phyloP scores from a whole-genome alignment of 225 moss, liverwort and hornwort species.

The Pleurozium schreberi region DNA sequence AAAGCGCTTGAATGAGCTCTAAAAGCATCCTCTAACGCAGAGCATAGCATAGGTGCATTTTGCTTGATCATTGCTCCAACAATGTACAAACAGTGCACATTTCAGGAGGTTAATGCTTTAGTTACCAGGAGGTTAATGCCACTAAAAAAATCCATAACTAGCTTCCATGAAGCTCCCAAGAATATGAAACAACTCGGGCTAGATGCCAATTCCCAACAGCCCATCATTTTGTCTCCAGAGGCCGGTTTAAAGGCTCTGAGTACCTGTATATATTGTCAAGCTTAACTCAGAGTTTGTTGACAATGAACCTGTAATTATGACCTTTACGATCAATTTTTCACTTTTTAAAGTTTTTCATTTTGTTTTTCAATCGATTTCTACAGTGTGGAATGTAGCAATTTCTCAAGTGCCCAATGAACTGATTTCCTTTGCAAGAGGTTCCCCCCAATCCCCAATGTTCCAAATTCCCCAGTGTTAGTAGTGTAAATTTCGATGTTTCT shows the following conservation, averaged over 20 bases:
- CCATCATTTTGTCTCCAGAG: background rate
- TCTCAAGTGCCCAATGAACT: background rate
- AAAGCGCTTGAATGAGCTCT: background rate
- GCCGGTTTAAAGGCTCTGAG: too few relatives aligned
- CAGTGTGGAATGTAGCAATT: background rate
- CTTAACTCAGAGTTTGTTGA: background rate
- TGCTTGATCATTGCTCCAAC: background rate
- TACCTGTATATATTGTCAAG: background rate
- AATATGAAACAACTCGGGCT: background rate
- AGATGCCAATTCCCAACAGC: background rate
- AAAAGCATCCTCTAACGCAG: too few relatives aligned
- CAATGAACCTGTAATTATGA: background rate
- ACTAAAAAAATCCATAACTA: background rate
- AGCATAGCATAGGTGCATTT: background rate
- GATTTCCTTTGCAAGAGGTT: background rate
- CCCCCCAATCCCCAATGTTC: background rate
- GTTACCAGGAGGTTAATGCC: too few relatives aligned
- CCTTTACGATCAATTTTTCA: background rate
- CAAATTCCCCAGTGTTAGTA: background rate
- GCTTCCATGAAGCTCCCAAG: background rate
- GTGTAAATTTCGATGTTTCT: background rate
- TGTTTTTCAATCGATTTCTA: background rate
- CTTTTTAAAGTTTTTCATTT: too few relatives aligned
- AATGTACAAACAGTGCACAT: background rate
- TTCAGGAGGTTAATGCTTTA: background rate